These are phyloP conservation scores for Oleoguttula mirabilis DNA, from an alignment of 495 filamentous ascomycete species.

Conservation along the genomic window DNA sequence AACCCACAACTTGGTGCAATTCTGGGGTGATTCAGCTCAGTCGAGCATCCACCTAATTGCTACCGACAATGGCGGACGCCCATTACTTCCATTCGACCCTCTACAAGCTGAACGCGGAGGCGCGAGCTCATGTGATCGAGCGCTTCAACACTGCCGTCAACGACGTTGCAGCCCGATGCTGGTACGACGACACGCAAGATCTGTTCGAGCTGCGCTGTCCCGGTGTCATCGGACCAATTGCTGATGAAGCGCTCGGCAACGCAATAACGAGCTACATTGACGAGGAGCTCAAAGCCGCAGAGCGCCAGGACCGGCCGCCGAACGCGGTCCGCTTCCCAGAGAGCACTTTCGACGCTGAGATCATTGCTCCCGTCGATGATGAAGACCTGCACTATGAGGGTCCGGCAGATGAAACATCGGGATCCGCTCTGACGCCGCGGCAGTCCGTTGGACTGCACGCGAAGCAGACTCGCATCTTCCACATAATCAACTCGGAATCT, in stretches of 20 bases:
- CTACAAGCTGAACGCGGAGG: constrained; percentile 7
- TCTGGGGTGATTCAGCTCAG: too few relatives aligned
- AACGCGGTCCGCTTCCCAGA: too few relatives aligned
- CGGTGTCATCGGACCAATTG: not conserved
- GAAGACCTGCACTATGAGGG: too few relatives aligned
- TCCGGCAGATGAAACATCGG: too few relatives aligned
- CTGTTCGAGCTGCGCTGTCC: constrained; percentile 13
- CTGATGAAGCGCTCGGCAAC: constrained; percentile 1
- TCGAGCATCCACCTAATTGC: too few relatives aligned
- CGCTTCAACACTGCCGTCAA: constrained; percentile 7
- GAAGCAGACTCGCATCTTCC: too few relatives aligned
- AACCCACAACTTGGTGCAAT: too few relatives aligned
- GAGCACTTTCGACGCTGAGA: too few relatives aligned
- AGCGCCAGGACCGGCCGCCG: not conserved
- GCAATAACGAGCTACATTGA: constrained; percentile 2
- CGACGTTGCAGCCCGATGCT: constrained; percentile 8
- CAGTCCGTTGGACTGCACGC: too few relatives aligned
- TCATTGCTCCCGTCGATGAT: too few relatives aligned
- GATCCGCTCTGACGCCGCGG: too few relatives aligned
- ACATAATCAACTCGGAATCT: not conserved
- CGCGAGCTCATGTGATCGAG: constrained; percentile 3
- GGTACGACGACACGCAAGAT: constrained; percentile 1
- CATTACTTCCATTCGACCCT: constrained; percentile 13
- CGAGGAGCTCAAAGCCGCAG: constrained; percentile 2
- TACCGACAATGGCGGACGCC: constrained; percentile 7